A percentile compares a stretch with the other conserved stretches of the same genome.
phyloP scores from a whole-genome alignment of 768 basidiomycete genomes.

The Cystofilobasidium macerans region DNA sequence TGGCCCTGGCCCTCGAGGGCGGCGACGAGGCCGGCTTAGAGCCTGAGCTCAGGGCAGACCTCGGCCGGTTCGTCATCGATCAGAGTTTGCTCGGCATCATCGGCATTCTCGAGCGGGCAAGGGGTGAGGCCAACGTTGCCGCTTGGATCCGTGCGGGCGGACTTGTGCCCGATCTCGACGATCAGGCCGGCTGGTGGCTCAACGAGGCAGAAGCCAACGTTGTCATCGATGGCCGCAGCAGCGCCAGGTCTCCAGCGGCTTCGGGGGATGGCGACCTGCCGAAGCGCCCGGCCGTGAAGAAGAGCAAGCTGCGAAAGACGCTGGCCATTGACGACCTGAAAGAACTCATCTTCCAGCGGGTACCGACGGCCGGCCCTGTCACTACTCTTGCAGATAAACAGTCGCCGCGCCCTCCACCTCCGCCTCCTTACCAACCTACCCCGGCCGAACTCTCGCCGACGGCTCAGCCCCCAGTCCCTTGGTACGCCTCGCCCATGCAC shows the following conservation, averaged over 20 bases:
- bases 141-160: constrained; percentile 13
- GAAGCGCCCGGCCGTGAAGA: background rate
- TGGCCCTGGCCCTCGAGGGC: background rate
- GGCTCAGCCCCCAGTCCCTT: background rate
- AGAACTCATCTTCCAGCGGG: background rate
- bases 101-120: constrained; percentile 21
- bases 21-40: background rate
- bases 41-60: background rate
- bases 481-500: constrained; percentile 8
- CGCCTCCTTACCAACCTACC: background rate
- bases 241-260: too few relatives aligned
- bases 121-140: constrained; percentile 13
- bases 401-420: too few relatives aligned
- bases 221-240: background rate
- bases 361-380: background rate
- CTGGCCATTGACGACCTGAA: background rate
- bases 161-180: constrained; percentile 10
- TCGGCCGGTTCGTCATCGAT: background rate
- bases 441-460: too few relatives aligned
- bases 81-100: constrained; percentile 18
- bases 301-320: background rate
- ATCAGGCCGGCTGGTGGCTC: constrained; percentile 17
- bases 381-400: too few relatives aligned
- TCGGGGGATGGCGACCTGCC: background rate
- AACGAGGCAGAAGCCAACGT: background rate